Conservation (phyloP, 352 stramenopile genomes). For the Hyaloperonospora brassicae region DNA sequence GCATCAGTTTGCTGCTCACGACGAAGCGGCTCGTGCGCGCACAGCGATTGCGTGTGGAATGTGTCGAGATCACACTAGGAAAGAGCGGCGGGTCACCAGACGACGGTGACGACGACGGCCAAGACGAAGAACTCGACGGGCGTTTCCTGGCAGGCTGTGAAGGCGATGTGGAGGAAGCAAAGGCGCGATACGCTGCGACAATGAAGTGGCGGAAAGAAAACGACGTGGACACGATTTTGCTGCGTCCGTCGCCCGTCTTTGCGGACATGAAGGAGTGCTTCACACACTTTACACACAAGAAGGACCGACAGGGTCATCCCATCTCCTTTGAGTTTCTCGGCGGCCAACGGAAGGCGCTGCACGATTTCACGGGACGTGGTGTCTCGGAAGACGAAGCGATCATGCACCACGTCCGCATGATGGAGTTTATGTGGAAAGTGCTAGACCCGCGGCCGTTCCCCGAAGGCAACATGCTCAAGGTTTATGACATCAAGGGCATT, state of each 20-base stretch:
- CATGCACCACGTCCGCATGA: constrained; percentile 55
- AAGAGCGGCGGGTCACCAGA: constrained; percentile 35
- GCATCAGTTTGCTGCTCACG: constrained; percentile 41
- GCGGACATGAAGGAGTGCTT: constrained; percentile 55
- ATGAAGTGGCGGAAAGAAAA: constrained; percentile 63
- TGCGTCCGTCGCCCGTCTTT: constrained; percentile 48
- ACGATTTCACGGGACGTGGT: constrained; percentile 45
- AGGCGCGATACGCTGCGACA: constrained; percentile 49
- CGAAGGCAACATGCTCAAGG: constrained; percentile 58
- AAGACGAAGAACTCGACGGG: constrained; percentile 34
- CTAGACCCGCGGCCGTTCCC: constrained; percentile 52
- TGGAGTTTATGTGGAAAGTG: constrained; percentile 67
- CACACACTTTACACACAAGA: constrained; percentile 60
- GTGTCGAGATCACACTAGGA: constrained; percentile 33
- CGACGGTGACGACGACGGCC: constrained; percentile 19
- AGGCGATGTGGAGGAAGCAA: constrained; percentile 59
- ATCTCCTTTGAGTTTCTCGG: constrained; percentile 55
- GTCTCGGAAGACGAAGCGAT: constrained; percentile 53
- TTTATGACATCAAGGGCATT: constrained; percentile 71
- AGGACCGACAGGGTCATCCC: constrained; percentile 47
- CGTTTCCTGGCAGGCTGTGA: constrained; percentile 64
- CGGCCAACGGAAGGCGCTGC: constrained; percentile 48
- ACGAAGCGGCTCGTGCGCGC: constrained; percentile 40
- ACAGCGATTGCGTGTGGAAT: constrained; percentile 31
- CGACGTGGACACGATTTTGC: constrained; percentile 59